Base-by-base conservation (phyloP, 305 asterid genomes). In the Withania somnifera region DNA sequence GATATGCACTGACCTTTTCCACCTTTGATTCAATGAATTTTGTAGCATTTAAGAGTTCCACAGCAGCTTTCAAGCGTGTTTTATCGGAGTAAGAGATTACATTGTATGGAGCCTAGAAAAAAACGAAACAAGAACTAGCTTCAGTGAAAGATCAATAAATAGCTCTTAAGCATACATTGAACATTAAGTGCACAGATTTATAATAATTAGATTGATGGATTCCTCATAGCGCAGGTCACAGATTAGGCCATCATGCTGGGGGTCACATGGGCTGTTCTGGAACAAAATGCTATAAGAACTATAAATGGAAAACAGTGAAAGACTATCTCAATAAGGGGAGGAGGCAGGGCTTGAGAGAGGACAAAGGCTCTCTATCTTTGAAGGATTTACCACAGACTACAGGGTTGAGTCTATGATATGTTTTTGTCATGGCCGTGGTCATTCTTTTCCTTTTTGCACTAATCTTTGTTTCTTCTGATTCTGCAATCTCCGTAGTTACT, bases 21-120 rank as follows among this genome's bases (percentile, higher is more conserved):
- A 95, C 97, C 17, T 85, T 91, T 13, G 95, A 86, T 83, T 95
- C 98, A 1, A 95, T 93, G 82, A 85, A 89, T 81, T 91, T 87
- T 42, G 99, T 94, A 17, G 98, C 97, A 15, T 92, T 92, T 60
- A 95, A 82, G 84, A 95, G 99, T 80, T 95, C 99, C 64, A 90
- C 97, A 0, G 98, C 99, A 20, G 99, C 94, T 89, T 69, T 93
- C 47, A 95, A 80, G n/a, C 98, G 90, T 6, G 99, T 95, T 81
- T 86, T 91, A 79, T 90, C 97, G 0, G 97, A 92, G 88, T 95
- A 95, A 83, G 93, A 85, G 84, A 95, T 94, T 79, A 94, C 99
- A 73, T 95, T 95, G 89, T 91, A 94, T 45, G 94, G 90, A 80
- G 97, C 97, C 99, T 95, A 68, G 17, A 73, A 64, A 86, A 60